Base-by-base conservation (phyloP, 257 asterid species). In the Haberlea rhodopensis region DNA sequence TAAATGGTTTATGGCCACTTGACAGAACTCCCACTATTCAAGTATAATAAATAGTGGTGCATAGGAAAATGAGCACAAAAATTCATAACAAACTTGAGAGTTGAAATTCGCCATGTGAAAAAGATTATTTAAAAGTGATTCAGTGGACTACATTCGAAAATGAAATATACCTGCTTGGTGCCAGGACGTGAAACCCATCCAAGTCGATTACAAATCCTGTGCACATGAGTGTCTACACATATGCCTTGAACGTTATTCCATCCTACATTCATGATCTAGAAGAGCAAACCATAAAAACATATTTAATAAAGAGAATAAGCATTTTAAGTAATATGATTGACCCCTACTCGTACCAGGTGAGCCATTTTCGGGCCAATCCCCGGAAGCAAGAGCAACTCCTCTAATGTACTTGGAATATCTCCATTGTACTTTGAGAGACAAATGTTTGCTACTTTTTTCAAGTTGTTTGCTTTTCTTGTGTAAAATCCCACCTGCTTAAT, bases 301-400 rank as follows among this genome's bases (percentile, higher is more conserved):
- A 54, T 52, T 49, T 32, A 15, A 25, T 45, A 51, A 63, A n/a
- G 63, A 24, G 45, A 49, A 34, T 20, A 28, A 66, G 71, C 54
- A 62, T 32, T 56, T 45, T 18, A 11, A 24, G 1, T 37, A 11
- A 24, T 15, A 34, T 19, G 45, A 2, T 18, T 8, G 19, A 43
- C 51, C 43, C 26, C n/a, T 11, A 69, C 24, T 65, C 87, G 71
- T 78, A 92, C 99, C 79, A 92, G 81, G 82, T 92, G 99, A 75
- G 99, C 99, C 97, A 92, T 92, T 83, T 92, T 92, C 25, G 99
- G 99, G 63, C 99, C 99, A 28, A 92, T 89, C 57, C 99, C 99
- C 0, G 99, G 99, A 69, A 92, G 99, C 70, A 58, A 78, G 51
- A 94, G 96, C 79, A 94, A 76, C 72, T 77, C 96, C 59, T 87